phyloP scores from a whole-genome alignment of 2,329 filamentous ascomycete species.

The Penicillium fuscoglaucum region DNA sequence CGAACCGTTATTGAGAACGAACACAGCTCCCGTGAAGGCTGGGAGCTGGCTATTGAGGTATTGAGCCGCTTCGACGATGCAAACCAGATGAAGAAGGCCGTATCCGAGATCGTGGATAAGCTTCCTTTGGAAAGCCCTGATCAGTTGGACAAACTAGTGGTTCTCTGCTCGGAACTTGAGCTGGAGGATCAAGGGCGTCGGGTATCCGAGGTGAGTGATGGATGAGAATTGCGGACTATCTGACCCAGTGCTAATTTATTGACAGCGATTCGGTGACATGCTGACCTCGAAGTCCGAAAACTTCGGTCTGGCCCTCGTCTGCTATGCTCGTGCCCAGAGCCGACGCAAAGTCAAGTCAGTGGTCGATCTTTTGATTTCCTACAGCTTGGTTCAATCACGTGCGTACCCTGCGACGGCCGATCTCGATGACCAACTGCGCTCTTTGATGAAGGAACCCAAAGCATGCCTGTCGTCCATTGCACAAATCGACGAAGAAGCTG shows the following conservation, averaged over 20 bases:
- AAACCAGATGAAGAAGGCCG: conserved; percentile 68
- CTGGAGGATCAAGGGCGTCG: conserved; percentile 76
- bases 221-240: neutral
- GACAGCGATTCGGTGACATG: conserved; percentile 77
- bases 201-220: conserved; percentile 71
- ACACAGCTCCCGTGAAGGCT: conserved; percentile 63
- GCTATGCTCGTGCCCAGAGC: conserved; percentile 83
- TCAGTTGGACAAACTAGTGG: conserved; percentile 79
- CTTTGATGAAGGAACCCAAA: conserved; percentile 70
- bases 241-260: conserved; percentile 18
- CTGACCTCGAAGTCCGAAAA: conserved; percentile 70
- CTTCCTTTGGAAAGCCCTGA: conserved; percentile 69
- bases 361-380: conserved; percentile 80
- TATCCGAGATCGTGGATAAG: conserved; percentile 70
- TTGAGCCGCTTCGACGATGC: conserved; percentile 77
- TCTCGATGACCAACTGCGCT: conserved; percentile 70
- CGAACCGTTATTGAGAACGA: conserved; percentile 37
- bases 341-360: conserved; percentile 78
- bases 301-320: conserved; percentile 85
- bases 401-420: conserved; percentile 71
- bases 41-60: conserved; percentile 84
- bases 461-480: conserved; percentile 70
- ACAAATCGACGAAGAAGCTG: conserved; percentile 74
- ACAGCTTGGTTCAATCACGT: conserved; percentile 80
- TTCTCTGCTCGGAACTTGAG: conserved; percentile 73